phyloP scores from a whole-genome alignment of 2,329 filamentous ascomycete species.

The Exophiala bonariae region DNA sequence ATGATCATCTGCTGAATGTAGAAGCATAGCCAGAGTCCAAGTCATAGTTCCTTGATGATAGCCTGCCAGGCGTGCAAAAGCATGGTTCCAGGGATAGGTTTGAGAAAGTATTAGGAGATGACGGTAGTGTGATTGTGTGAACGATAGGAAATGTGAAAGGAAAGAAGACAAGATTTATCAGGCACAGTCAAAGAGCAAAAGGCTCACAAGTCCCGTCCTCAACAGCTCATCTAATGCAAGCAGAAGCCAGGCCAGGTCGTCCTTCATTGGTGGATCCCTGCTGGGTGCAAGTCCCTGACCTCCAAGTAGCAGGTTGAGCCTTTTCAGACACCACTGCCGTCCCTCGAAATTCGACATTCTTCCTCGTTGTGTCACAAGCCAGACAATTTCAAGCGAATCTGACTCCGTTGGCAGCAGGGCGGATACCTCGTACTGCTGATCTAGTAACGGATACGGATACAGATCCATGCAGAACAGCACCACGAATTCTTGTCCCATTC shows the following conservation, averaged over 20 bases:
- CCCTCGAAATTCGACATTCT: neutral
- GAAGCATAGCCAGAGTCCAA: too few species aligned
- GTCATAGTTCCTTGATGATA: too few species aligned
- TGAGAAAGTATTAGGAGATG: neutral
- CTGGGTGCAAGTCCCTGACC: constrained; percentile 12
- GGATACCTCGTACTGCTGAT: too few species aligned
- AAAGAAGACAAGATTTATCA: constrained; percentile 8
- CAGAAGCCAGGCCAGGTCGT: constrained; percentile 4
- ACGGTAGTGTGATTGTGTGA: neutral
- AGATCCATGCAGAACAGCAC: too few species aligned
- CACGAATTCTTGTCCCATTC: too few species aligned
- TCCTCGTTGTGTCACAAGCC: constrained; percentile 22
- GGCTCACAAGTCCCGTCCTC: constrained; percentile 21
- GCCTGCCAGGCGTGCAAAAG: too few species aligned
- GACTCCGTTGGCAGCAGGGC: neutral
- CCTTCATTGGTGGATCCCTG: constrained; percentile 21
- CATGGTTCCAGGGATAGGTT: too few species aligned
- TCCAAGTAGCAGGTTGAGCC: constrained; percentile 16
- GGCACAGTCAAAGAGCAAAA: constrained; percentile 7
- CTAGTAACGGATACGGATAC: too few species aligned
- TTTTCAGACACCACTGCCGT: constrained; percentile 18
- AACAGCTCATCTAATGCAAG: constrained; percentile 16
- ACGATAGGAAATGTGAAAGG: constrained; percentile 1
- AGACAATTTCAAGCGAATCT: constrained; percentile 15
- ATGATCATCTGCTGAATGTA: too few species aligned